These are phyloP conservation scores for Ophiorrhiza pumila DNA, from an alignment of 257 asterid species.

Conservation along the genomic window DNA sequence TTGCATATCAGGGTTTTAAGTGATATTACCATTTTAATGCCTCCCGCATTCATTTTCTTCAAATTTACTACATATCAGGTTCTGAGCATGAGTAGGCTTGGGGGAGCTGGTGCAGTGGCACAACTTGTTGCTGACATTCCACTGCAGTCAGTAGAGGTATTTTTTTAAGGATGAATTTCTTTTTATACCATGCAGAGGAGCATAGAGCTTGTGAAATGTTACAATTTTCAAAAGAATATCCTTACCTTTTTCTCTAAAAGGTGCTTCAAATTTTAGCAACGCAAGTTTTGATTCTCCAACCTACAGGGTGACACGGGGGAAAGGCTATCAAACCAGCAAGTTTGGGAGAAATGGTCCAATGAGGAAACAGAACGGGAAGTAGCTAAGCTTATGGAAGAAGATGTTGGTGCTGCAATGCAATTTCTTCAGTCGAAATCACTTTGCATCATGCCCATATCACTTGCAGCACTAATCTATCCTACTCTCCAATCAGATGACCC, in stretches of 20 bases:
- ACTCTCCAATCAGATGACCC: conserved; percentile 45
- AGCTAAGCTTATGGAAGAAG: conserved; percentile 83
- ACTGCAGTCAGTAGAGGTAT: conserved; percentile 65
- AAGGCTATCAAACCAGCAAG: conserved; percentile 46
- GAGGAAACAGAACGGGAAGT: conserved; percentile 76
- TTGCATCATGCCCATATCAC: conserved; percentile 89
- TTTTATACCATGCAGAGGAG: neutral
- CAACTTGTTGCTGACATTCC: conserved; percentile 86
- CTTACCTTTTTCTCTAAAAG: neutral
- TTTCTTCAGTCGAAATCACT: conserved; percentile 82
- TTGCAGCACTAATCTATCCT: conserved; percentile 79
- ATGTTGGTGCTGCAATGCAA: conserved; percentile 83
- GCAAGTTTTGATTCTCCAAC: conserved; percentile 7
- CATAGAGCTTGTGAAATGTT: neutral
- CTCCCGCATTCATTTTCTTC: neutral
- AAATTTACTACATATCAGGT: conserved; percentile 40
- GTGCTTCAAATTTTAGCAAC: neutral
- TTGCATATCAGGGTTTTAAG: neutral
- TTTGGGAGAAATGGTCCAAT: conserved; percentile 89
- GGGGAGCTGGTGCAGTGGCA: conserved; percentile 91
- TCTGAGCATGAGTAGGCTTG: conserved; percentile 86
- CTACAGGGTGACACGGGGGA: conserved; percentile 52
- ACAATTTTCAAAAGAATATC: neutral
- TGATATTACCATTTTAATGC: neutral
- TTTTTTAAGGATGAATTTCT: neutral